Percentiles rank a stretch among this genome's conserved stretches.
Conservation (phyloP, 768 basidiomycete species). For the Lactarius hatsudake region DNA sequence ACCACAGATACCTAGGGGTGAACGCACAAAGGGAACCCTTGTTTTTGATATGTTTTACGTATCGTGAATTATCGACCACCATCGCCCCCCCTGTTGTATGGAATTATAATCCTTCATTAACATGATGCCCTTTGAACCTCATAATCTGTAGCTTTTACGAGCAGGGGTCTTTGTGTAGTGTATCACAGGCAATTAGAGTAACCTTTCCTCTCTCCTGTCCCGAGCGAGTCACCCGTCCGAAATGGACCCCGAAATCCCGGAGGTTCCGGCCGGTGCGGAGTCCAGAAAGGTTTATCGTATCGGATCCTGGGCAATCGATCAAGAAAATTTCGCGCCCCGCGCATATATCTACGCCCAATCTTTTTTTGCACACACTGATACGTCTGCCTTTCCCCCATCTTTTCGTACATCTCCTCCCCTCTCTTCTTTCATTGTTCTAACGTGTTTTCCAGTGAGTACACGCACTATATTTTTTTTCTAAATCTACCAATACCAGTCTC, state of each 20-base stretch:
- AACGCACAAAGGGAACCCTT: conserved; percentile 1
- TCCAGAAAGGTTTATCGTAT: conserved; percentile 26
- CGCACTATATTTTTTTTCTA: conserved; percentile 14
- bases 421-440: conserved; percentile 41
- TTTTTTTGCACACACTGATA: conserved; percentile 28
- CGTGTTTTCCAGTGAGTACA: conserved; percentile 43
- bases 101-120: conserved; percentile 2
- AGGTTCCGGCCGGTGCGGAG: conserved; percentile 20
- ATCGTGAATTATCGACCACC: conserved; percentile 12
- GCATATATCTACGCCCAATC: conserved; percentile 35
- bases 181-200: neutral
- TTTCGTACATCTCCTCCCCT: conserved; percentile 47
- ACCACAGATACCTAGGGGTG: conserved; percentile 14
- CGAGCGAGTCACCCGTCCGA: neutral
- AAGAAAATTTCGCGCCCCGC: conserved; percentile 30
- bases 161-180: conserved; percentile 7
- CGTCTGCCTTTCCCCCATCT: conserved; percentile 39
- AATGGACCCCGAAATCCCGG: conserved; percentile 4
- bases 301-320: conserved; percentile 28
- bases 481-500: conserved; percentile 3
- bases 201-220: neutral
- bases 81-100: conserved; percentile 13
- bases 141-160: conserved; percentile 14
- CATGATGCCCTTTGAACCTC: conserved; percentile 3
- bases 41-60: conserved; percentile 11